phyloP scores from a whole-genome alignment of 495 filamentous ascomycete genomes.

The Podospora anserina region DNA sequence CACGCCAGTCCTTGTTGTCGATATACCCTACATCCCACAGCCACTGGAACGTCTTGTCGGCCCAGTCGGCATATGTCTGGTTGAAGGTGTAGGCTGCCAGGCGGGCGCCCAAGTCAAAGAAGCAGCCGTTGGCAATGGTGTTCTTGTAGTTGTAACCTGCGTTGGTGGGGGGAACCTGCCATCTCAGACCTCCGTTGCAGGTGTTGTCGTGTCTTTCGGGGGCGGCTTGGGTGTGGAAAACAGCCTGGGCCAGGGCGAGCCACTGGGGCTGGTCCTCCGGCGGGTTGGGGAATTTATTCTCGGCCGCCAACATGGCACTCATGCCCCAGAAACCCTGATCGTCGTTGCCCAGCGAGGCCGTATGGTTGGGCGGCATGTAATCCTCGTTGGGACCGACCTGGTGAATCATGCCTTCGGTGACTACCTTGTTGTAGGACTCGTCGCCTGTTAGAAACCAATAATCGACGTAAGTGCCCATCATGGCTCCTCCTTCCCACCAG shows the following conservation, averaged over 20 bases:
- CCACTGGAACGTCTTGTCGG: slow-evolving; percentile 74
- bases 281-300: slow-evolving; percentile 66
- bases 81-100: slow-evolving; percentile 76
- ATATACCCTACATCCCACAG: slow-evolving; percentile 59
- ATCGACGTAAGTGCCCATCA: slow-evolving; percentile 60
- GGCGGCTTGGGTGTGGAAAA: slow-evolving; percentile 66
- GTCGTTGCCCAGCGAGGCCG: slow-evolving; percentile 71
- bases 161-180: slow-evolving; percentile 75
- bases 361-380: slow-evolving; percentile 69
- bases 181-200: slow-evolving; percentile 69
- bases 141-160: slow-evolving; percentile 86
- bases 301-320: slow-evolving; percentile 71
- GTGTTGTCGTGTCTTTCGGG: slow-evolving; percentile 57
- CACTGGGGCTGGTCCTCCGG: slow-evolving; percentile 60
- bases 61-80: slow-evolving; percentile 73
- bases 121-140: slow-evolving; percentile 58
- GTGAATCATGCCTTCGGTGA: slow-evolving; percentile 58
- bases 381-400: slow-evolving; percentile 58
- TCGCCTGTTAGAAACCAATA: slow-evolving; percentile 73
- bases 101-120: slow-evolving; percentile 78
- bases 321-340: slow-evolving; percentile 84
- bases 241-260: slow-evolving; percentile 70
- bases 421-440: slow-evolving; percentile 56
- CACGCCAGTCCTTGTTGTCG: slow-evolving; percentile 49
- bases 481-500: slow-evolving; percentile 58